Conservation (phyloP, 176 grass and related monocot genomes). For the Raddia distichophylla region DNA sequence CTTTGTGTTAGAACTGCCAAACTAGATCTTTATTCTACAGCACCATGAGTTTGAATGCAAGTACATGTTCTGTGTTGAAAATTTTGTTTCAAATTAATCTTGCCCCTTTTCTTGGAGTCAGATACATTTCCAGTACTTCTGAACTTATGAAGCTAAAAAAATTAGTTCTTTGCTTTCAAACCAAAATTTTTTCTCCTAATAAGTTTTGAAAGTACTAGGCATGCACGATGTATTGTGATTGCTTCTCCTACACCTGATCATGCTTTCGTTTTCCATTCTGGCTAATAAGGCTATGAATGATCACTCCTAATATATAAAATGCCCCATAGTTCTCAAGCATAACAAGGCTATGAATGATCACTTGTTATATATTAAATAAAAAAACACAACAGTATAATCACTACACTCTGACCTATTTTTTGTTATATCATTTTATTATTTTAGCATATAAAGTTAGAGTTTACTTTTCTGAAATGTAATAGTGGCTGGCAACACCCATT, state of each 20-base stretch:
- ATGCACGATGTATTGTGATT: neutral
- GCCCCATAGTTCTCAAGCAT: neutral
- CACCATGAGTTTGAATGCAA: neutral
- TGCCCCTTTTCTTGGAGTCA: neutral
- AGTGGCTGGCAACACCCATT: neutral
- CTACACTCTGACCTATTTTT: neutral
- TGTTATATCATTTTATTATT: conserved; percentile 7
- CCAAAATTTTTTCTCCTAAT: neutral
- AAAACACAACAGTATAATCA: neutral
- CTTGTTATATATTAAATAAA: neutral
- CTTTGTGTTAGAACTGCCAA: neutral
- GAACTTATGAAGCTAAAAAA: neutral
- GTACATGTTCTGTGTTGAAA: neutral
- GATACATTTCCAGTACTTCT: neutral
- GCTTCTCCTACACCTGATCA: neutral
- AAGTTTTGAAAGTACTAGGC: neutral
- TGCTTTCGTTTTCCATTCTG: neutral
- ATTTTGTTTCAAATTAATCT: neutral
- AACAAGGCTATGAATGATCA: neutral
- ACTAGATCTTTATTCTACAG: conserved; percentile 7
- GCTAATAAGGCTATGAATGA: neutral
- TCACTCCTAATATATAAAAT: neutral
- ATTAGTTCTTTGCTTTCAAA: neutral
- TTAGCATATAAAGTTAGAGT: neutral
- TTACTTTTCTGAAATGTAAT: neutral